Conservation (phyloP, 805 yeast genomes). For the Pichia kluyveri region DNA sequence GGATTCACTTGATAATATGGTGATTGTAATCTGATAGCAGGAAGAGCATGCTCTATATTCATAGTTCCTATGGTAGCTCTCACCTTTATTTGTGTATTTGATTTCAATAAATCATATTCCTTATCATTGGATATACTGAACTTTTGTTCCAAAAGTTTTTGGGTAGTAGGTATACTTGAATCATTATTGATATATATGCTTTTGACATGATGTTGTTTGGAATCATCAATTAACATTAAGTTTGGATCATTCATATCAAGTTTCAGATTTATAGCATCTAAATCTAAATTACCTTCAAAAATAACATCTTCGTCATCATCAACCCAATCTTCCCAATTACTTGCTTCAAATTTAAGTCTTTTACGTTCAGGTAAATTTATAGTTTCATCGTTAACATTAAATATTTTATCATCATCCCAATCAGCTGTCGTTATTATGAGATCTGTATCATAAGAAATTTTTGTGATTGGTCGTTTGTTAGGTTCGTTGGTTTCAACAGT, state of each 20-base stretch:
- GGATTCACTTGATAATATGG: conserved; percentile 83
- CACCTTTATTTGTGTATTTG: conserved; percentile 83
- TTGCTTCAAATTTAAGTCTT: conserved; percentile 22
- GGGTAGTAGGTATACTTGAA: conserved; percentile 44
- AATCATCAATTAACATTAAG: conserved; percentile 50
- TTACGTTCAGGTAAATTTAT: conserved; percentile 15
- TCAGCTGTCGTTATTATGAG: conserved; percentile 61
- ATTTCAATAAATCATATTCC: conserved; percentile 72
- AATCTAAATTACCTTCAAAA: conserved; percentile 54
- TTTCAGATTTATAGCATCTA: conserved; percentile 30
- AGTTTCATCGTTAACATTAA: conserved; percentile 36
- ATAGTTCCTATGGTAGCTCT: conserved; percentile 88
- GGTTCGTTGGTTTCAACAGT: conserved; percentile 11
- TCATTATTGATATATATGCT: conserved; percentile 10
- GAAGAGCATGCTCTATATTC: conserved; percentile 83
- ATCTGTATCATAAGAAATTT: conserved; percentile 37
- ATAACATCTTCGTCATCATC: conserved; percentile 59
- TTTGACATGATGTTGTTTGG: conserved; percentile 6
- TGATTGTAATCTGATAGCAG: conserved; percentile 78
- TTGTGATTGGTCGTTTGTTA: conserved; percentile 11
- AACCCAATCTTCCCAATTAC: conserved; percentile 34
- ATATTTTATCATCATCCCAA: conserved; percentile 64
- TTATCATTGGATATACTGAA: conserved; percentile 85
- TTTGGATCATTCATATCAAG: conserved; percentile 86
- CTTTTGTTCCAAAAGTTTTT: conserved; percentile 44